phyloP scores from a whole-genome alignment of 1,139 yeast genomes.

The Hyphopichia khmerensis region DNA sequence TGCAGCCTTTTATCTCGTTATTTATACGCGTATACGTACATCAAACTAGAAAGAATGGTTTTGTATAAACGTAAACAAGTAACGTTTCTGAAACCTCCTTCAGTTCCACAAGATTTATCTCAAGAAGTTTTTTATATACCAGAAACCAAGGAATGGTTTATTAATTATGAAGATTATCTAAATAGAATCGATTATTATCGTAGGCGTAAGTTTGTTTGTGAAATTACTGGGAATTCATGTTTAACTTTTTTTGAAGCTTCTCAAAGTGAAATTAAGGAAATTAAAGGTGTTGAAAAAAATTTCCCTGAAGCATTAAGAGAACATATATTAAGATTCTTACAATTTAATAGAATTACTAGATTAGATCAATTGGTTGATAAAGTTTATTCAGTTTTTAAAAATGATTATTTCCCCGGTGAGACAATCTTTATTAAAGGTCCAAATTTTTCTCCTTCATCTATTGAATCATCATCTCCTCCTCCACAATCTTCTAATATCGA shows the following conservation, averaged over 20 bases:
- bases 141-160: slow-evolving; percentile 86
- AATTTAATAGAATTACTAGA: slow-evolving; percentile 80
- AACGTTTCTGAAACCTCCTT: slow-evolving; percentile 53
- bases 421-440: slow-evolving; percentile 59
- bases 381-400: slow-evolving; percentile 70
- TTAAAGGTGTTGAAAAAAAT: slow-evolving; percentile 68
- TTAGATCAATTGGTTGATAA: slow-evolving; percentile 86
- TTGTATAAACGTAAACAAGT: slow-evolving; percentile 73
- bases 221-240: slow-evolving; percentile 91
- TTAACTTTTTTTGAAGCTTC: slow-evolving; percentile 87
- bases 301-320: slow-evolving; percentile 92
- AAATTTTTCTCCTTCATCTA: background rate
- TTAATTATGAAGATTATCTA: slow-evolving; percentile 71
- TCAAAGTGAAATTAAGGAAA: slow-evolving; percentile 68
- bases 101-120: slow-evolving; percentile 50
- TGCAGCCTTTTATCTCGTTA: background rate
- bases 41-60: slow-evolving; percentile 45
- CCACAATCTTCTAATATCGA: background rate
- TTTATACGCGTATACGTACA: background rate
- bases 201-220: slow-evolving; percentile 85
- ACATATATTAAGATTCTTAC: slow-evolving; percentile 81
- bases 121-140: slow-evolving; percentile 75
- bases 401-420: slow-evolving; percentile 92
- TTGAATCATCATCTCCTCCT: background rate
- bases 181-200: slow-evolving; percentile 67